A percentile compares a stretch with the other conserved stretches of the same genome.
These are phyloP conservation scores for Podospora pseudopauciseta DNA, from an alignment of 495 filamentous ascomycete genomes.

Conservation along the genomic window DNA sequence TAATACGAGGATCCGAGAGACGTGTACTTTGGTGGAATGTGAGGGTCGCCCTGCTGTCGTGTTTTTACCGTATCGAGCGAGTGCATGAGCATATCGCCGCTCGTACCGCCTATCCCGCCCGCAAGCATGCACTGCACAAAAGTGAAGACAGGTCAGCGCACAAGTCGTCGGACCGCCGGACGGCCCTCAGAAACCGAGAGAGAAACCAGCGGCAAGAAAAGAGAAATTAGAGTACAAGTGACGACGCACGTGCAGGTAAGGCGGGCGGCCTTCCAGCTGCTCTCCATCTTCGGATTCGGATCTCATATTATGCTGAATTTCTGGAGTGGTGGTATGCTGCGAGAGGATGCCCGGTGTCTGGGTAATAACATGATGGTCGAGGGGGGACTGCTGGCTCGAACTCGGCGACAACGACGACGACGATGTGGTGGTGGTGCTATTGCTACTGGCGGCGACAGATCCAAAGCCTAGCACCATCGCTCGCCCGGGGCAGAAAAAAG, in stretches of 20 bases:
- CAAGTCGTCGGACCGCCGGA: conserved; percentile 17
- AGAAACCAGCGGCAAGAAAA: not conserved
- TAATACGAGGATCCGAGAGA: conserved; percentile 84
- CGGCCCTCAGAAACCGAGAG: not conserved
- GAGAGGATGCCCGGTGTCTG: not conserved
- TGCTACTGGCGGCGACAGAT: conserved; percentile 19
- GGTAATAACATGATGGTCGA: conserved; percentile 6
- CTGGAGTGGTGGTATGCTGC: conserved; percentile 11
- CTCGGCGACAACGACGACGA: conserved; percentile 4
- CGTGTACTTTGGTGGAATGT: conserved; percentile 84
- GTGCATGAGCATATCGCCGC: conserved; percentile 97
- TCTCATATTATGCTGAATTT: conserved; percentile 39
- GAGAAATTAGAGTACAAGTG: not conserved
- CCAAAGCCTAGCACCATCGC: conserved; percentile 33
- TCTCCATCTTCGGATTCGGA: conserved; percentile 41
- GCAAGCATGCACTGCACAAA: conserved; percentile 80
- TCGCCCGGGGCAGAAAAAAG: conserved; percentile 15
- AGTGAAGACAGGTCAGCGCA: conserved; percentile 1
- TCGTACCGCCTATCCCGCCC: conserved; percentile 83
- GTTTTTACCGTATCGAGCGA: conserved; percentile 98
- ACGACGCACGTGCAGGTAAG: conserved; percentile 43
- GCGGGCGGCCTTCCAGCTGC: conserved; percentile 40
- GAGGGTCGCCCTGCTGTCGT: conserved; percentile 93
- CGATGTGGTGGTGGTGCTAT: conserved; percentile 11
- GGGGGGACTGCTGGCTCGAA: conserved; percentile 8